A percentile compares a stretch with the other conserved stretches of the same genome.
phyloP scores from a whole-genome alignment of 371 early-diverging fungal species.

The Mucor lusitanicus region DNA sequence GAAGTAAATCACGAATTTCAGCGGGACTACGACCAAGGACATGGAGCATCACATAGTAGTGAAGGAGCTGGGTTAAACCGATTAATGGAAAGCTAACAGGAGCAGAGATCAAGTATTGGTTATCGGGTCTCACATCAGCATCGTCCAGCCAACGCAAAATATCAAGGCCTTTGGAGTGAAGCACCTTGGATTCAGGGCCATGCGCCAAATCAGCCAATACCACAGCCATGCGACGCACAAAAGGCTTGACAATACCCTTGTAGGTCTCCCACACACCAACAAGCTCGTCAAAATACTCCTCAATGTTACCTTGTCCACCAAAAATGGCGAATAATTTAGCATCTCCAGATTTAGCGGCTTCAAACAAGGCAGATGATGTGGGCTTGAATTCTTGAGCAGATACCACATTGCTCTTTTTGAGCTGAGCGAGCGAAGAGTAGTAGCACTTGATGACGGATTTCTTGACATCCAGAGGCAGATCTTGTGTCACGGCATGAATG shows the following conservation, averaged over 20 bases:
- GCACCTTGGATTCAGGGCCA: conserved; percentile 67
- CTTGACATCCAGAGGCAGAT: conserved; percentile 59
- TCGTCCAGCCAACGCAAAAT: conserved; percentile 87
- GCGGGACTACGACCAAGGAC: conserved; percentile 48
- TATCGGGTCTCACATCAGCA: conserved; percentile 83
- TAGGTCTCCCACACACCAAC: conserved; percentile 81
- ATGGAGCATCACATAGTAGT: conserved; percentile 81
- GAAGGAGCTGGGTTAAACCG: conserved; percentile 84
- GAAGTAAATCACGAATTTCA: conserved; percentile 45
- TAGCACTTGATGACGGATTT: conserved; percentile 76
- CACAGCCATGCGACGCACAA: conserved; percentile 77
- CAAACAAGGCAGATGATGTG: conserved; percentile 62
- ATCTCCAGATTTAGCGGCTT: conserved; percentile 65
- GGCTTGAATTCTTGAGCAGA: conserved; percentile 43
- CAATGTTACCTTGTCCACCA: conserved; percentile 96
- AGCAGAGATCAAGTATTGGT: conserved; percentile 80
- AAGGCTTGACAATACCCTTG: conserved; percentile 77
- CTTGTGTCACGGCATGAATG: conserved; percentile 79
- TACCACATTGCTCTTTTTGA: conserved; percentile 51
- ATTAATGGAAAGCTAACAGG: conserved; percentile 89
- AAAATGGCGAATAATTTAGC: conserved; percentile 86
- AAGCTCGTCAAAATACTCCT: conserved; percentile 94
- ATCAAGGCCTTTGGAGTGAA: conserved; percentile 85
- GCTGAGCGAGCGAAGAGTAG: conserved; percentile 73
- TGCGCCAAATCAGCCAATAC: conserved; percentile 71